These are phyloP conservation scores for Panellus pusillus DNA, from an alignment of 768 basidiomycete genomes.

Conservation along the genomic window DNA sequence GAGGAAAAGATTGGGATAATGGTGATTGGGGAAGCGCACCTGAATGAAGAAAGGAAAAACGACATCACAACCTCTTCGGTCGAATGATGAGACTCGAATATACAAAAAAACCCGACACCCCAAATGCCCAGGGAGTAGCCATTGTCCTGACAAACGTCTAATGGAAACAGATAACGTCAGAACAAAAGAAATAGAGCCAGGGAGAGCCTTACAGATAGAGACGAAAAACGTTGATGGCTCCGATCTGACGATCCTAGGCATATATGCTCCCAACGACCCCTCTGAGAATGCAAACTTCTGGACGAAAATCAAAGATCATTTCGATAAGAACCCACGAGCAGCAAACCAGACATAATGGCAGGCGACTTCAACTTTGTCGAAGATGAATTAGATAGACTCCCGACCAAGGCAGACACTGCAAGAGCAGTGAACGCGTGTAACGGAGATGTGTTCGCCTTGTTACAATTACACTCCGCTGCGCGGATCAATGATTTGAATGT, in stretches of 20 bases:
- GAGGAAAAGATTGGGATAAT: conserved; percentile 26
- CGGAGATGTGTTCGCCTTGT: too few species aligned
- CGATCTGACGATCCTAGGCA: conserved; percentile 10
- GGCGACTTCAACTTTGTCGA: conserved; percentile 45
- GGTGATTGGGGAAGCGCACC: too few species aligned
- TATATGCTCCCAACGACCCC: conserved; percentile 37
- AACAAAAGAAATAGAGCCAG: background rate
- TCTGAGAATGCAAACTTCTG: too few species aligned
- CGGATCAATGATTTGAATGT: too few species aligned
- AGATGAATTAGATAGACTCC: conserved; percentile 36
- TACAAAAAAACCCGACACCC: conserved; percentile 15
- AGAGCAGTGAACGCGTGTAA: conserved; percentile 11
- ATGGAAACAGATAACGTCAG: conserved; percentile 13
- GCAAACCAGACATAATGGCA: too few species aligned
- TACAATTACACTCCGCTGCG: too few species aligned
- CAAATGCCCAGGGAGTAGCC: conserved; percentile 31
- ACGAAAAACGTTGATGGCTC: conserved; percentile 19
- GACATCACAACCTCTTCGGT: too few species aligned
- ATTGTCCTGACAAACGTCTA: conserved; percentile 31
- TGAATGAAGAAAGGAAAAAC: too few species aligned
- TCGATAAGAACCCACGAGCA: too few species aligned
- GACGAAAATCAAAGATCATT: too few species aligned
- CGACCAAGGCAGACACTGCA: conserved; percentile 23
- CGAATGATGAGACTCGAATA: too few species aligned
- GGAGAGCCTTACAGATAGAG: background rate